Evolutionary conservation across 2,329 filamentous ascomycete genomes (phyloP).

Genomic region (Sodiomyces alkalinus): DNA sequence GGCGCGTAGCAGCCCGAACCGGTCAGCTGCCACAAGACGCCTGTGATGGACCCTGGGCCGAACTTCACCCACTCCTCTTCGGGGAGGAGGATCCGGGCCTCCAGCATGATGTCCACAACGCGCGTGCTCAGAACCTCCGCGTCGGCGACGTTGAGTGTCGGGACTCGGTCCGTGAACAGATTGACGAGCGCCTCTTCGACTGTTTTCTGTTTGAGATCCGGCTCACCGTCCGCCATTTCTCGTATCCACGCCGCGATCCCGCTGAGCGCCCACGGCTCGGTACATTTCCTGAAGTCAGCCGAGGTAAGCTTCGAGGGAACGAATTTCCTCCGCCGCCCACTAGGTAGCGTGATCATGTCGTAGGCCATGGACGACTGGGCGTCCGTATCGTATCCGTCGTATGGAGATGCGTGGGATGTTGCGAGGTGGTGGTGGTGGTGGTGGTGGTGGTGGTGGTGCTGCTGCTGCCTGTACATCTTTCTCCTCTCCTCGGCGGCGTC

Average conservation of each 20-base stretch:
- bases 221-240: slow-evolving; percentile 79
- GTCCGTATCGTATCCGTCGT: slow-evolving; percentile 42
- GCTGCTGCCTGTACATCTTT: slow-evolving; percentile 36
- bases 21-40: slow-evolving; percentile 86
- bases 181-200: slow-evolving; percentile 79
- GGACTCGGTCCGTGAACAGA: slow-evolving; percentile 86
- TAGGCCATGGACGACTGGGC: slow-evolving; percentile 46
- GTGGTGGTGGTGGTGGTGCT: slow-evolving; percentile 34
- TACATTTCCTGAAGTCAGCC: slow-evolving; percentile 69
- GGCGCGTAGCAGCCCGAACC: slow-evolving; percentile 83
- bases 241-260: slow-evolving; percentile 77
- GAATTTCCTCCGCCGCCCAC: slow-evolving; percentile 67
- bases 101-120: slow-evolving; percentile 68
- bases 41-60: slow-evolving; percentile 62
- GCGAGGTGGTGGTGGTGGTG: slow-evolving; percentile 34
- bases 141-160: slow-evolving; percentile 96
- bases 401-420: too few relatives aligned
- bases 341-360: slow-evolving; percentile 72
- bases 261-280: slow-evolving; percentile 86
- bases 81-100: slow-evolving; percentile 59
- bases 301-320: slow-evolving; percentile 69
- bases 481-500: slow-evolving; percentile 66
- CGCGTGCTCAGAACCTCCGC: slow-evolving; percentile 71
- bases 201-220: slow-evolving; percentile 69
- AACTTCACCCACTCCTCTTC: slow-evolving; percentile 99